Evolutionary conservation across 768 basidiomycete genomes (phyloP).

Genomic region (Amanita rubescens): DNA sequence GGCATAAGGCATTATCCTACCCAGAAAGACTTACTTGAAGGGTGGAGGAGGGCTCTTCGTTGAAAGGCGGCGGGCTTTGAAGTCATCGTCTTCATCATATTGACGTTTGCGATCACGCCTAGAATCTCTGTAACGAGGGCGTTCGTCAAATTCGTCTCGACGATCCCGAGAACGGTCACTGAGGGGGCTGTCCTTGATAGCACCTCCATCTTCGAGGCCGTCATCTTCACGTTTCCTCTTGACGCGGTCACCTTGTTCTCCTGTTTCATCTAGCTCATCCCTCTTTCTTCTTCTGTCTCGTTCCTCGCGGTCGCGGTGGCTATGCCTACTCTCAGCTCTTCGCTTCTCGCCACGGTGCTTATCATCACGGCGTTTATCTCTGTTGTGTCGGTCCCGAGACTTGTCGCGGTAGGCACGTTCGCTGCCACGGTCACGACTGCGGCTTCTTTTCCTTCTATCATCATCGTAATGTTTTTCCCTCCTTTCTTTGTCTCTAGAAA

Average conservation of each 20-base stretch:
- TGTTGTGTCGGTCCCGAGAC: slow-evolving; percentile 48
- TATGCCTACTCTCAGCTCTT: slow-evolving; percentile 47
- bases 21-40: slow-evolving; percentile 31
- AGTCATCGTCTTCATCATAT: slow-evolving; percentile 37
- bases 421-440: slow-evolving; percentile 54
- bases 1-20: slow-evolving; percentile 6
- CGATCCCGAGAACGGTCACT: slow-evolving; percentile 44
- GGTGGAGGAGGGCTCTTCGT: slow-evolving; percentile 39
- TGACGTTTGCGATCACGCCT: slow-evolving; percentile 31
- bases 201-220: slow-evolving; percentile 42
- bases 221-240: slow-evolving; percentile 9
- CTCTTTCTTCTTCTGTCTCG: slow-evolving; percentile 50
- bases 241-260: slow-evolving; percentile 21
- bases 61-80: slow-evolving; percentile 20
- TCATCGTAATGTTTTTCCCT: slow-evolving; percentile 47
- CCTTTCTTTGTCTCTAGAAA: slow-evolving; percentile 58
- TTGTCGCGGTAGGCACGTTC: slow-evolving; percentile 43
- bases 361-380: slow-evolving; percentile 45
- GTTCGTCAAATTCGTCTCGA: slow-evolving; percentile 58
- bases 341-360: slow-evolving; percentile 45
- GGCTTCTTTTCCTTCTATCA: slow-evolving; percentile 55
- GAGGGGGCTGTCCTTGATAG: slow-evolving; percentile 40
- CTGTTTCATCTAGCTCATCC: slow-evolving; percentile 56
- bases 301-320: slow-evolving; percentile 45
- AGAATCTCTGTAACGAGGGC: slow-evolving; percentile 36